These are phyloP conservation scores for Suillus decipiens DNA, from an alignment of 768 basidiomycete genomes.

Conservation along the genomic window DNA sequence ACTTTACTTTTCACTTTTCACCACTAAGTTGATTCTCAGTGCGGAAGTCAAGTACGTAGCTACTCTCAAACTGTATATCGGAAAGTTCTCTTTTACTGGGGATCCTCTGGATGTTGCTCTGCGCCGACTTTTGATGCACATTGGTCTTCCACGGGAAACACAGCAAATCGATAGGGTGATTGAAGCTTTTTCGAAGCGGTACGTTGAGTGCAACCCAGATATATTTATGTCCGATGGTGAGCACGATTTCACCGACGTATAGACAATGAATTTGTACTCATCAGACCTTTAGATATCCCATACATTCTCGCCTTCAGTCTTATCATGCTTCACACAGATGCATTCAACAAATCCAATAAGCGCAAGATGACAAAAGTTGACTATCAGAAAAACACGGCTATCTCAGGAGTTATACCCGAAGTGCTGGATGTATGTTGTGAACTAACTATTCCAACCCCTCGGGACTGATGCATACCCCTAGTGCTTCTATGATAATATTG, in stretches of 20 bases:
- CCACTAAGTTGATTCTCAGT: constrained; percentile 40
- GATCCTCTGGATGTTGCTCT: constrained; percentile 92
- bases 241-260: constrained; percentile 16
- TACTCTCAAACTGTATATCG: constrained; percentile 73
- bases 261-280: neutral
- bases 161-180: constrained; percentile 99
- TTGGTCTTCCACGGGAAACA: constrained; percentile 91
- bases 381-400: constrained; percentile 88
- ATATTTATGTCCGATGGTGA: constrained; percentile 78
- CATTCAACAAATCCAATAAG: constrained; percentile 97
- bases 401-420: constrained; percentile 81
- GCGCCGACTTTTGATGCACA: constrained; percentile 86
- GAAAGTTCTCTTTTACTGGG: constrained; percentile 72
- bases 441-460: neutral
- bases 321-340: constrained; percentile 98
- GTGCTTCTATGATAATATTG: constrained; percentile 97
- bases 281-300: constrained; percentile 67
- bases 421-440: constrained; percentile 74
- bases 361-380: constrained; percentile 96
- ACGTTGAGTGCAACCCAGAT: constrained; percentile 78
- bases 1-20: constrained; percentile 12
- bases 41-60: constrained; percentile 67
- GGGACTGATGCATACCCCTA: constrained; percentile 31
- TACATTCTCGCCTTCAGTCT: constrained; percentile 97
- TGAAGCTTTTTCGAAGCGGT: constrained; percentile 89